Percentiles rank a stretch among this genome's conserved stretches.
These are phyloP conservation scores for Cercophora samala DNA, from an alignment of 495 filamentous ascomycete species.

Conservation along the genomic window DNA sequence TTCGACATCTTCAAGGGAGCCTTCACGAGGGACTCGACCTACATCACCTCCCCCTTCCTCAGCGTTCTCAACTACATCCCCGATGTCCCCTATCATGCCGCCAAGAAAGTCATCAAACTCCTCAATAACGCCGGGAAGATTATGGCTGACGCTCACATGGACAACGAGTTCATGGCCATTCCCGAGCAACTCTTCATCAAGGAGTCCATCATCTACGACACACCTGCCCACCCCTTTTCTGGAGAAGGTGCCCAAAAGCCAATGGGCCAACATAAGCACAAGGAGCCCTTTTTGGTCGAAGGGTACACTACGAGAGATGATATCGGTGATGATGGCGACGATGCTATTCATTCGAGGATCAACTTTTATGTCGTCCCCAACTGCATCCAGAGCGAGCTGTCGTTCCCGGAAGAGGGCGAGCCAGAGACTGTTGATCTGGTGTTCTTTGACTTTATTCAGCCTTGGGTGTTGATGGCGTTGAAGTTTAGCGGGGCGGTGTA, in stretches of 20 bases:
- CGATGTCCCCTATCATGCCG: conserved; percentile 72
- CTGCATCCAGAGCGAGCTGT: conserved; percentile 65
- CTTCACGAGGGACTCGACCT: conserved; percentile 83
- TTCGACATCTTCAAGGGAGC: conserved; percentile 92
- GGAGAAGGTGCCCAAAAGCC: conserved; percentile 30
- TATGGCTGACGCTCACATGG: conserved; percentile 33
- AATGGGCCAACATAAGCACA: conserved; percentile 14
- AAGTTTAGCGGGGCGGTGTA: conserved; percentile 63
- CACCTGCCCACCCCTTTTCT: background rate
- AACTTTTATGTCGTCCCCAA: conserved; percentile 77
- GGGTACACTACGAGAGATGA: conserved; percentile 92
- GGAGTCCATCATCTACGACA: conserved; percentile 29
- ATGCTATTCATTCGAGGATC: conserved; percentile 76
- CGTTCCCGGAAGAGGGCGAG: conserved; percentile 46
- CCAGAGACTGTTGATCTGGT: conserved; percentile 79
- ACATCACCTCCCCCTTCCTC: conserved; percentile 82
- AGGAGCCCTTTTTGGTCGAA: conserved; percentile 51
- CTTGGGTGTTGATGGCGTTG: conserved; percentile 70
- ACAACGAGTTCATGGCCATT: conserved; percentile 36
- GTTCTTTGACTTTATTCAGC: conserved; percentile 87
- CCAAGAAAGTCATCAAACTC: conserved; percentile 63
- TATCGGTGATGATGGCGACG: conserved; percentile 81
- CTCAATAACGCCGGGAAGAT: conserved; percentile 70
- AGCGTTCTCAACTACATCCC: conserved; percentile 74
- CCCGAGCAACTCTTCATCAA: conserved; percentile 38